These are phyloP conservation scores for Solanum paucissectum DNA, from an alignment of 257 asterid species.

Conservation along the genomic window DNA sequence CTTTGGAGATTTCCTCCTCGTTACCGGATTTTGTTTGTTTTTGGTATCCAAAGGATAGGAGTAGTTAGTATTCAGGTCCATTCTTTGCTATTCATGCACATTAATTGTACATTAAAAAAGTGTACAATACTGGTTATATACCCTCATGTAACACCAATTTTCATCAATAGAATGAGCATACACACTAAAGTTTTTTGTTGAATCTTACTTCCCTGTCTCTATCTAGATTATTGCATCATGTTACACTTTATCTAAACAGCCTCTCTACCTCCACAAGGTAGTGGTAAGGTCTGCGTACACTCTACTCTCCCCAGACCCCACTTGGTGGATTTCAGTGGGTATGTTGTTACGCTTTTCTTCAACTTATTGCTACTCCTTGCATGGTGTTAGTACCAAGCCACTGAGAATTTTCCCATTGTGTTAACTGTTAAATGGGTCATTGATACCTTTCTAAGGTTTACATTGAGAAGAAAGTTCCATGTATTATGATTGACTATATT, in stretches of 20 bases:
- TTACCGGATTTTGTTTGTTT: slow-evolving; percentile 11
- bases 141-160: not conserved
- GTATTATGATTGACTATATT: not conserved
- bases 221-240: not conserved
- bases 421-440: not conserved
- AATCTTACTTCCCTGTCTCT: not conserved
- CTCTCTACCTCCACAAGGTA: not conserved
- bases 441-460: not conserved
- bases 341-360: not conserved
- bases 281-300: not conserved
- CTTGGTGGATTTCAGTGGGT: not conserved
- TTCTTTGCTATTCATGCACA: slow-evolving; percentile 14
- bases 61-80: slow-evolving; percentile 24
- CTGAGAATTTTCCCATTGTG: not conserved
- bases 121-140: not conserved
- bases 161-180: not conserved
- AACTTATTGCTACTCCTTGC: not conserved
- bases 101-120: slow-evolving; percentile 34
- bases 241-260: not conserved
- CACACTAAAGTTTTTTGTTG: not conserved
- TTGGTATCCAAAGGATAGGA: slow-evolving; percentile 13
- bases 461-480: not conserved
- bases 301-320: not conserved
- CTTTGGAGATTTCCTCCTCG: slow-evolving; percentile 2
- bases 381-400: not conserved